These are phyloP conservation scores for Sporothrix schenckii DNA, from an alignment of 2,329 filamentous ascomycete species.

Conservation along the genomic window DNA sequence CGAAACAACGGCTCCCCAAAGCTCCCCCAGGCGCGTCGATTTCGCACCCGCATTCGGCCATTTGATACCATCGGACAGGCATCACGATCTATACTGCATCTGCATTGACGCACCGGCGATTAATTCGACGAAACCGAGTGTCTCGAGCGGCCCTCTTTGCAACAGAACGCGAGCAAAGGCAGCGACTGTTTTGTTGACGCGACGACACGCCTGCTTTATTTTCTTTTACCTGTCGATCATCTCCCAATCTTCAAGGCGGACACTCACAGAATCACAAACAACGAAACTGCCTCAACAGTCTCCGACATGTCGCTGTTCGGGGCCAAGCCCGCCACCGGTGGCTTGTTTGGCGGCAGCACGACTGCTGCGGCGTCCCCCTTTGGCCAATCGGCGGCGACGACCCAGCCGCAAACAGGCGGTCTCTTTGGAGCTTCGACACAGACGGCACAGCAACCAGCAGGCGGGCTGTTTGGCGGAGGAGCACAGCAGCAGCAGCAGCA, in stretches of 20 bases:
- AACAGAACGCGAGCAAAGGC: not conserved
- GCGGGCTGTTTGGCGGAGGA: conserved; percentile 30
- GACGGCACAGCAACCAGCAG: conserved; percentile 23
- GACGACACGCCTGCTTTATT: not conserved
- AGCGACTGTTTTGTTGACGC: conserved; percentile 18
- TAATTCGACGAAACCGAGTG: not conserved
- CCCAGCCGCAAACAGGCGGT: conserved; percentile 36
- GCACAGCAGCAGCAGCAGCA: conserved; percentile 27
- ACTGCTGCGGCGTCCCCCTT: conserved; percentile 27
- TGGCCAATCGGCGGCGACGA: conserved; percentile 38
- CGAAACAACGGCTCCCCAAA: not conserved
- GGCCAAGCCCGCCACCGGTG: conserved; percentile 32
- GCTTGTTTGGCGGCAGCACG: conserved; percentile 30
- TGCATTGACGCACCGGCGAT: not conserved
- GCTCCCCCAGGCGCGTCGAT: conserved; percentile 4
- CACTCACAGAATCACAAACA: not conserved
- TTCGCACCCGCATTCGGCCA: not conserved
- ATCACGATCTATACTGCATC: conserved; percentile 4
- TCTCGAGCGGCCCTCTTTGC: not conserved
- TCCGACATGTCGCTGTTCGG: conserved; percentile 37
- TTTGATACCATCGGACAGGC: not conserved
- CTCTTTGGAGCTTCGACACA: conserved; percentile 37
- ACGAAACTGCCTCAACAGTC: not conserved
- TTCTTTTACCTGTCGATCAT: not conserved
- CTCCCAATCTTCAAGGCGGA: not conserved